Evolutionary conservation across 106 monocot species (phyloP), one percentile per base, ranked within the genome.

Genomic region (Dendrobium catenatum): DNA sequence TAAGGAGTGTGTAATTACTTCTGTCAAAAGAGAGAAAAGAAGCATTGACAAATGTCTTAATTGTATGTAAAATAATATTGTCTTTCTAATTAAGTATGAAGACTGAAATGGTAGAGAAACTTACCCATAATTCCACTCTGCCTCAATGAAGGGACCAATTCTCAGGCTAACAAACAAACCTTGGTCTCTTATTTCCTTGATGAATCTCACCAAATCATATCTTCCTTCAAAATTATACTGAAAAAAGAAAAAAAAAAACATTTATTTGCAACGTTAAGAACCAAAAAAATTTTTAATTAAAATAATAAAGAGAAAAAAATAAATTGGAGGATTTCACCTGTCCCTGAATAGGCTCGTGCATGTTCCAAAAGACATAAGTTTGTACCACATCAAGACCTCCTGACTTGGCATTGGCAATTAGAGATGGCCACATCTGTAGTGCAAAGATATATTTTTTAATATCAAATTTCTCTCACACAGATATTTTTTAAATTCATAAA

Each of bases 351-450:
- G 95, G 93, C 81, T 99, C 98, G 68, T 99, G 98, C 1, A 86
- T 56, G 78, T 99, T 99, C 98, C 98, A 99, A 61, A 99, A 99
- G 15, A 93, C 95, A 76, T 95, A 99, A 16, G 98, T 99, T 77
- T 99, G 95, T 44, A 99, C 95, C 76, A 93, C 98, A 80, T 99
- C 93, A 9, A 95, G 80, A 11, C 98, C 98, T 81, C 98, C 95
- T 59, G 77, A 41, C 83, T 93, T 94, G 20, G 95, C 98, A 77
- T 87, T 84, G 9, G 81, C 41, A 80, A 99, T 91, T 17, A 99
- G 88, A 75, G 73, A 42, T 82, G 93, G 93, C 98, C 98, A 99
- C 95, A 93, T 93, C 98, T 99, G 83, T 49, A 33, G 37, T 37
- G 37, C 37, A 37, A 37, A 37, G 37, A 37, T 37, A 37, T 37